phyloP scores from a whole-genome alignment of 2,329 filamentous ascomycete genomes.

The Coniella lustricola region DNA sequence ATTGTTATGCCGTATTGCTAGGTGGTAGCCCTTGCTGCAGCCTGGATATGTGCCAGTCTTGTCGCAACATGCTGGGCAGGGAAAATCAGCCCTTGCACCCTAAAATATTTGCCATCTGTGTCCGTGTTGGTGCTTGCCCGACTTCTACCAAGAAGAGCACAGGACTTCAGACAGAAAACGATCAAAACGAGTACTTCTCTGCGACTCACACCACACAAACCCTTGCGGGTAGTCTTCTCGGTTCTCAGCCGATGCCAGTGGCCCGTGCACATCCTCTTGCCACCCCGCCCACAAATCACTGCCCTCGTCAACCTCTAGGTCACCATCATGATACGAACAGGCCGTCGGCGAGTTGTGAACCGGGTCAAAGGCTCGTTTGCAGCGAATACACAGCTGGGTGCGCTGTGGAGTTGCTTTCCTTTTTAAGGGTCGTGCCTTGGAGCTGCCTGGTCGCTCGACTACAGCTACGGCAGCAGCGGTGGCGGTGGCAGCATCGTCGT shows the following conservation, averaged over 20 bases:
- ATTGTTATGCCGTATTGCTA: constrained; percentile 7
- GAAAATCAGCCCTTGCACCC: not conserved
- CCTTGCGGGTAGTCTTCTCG: constrained; percentile 4
- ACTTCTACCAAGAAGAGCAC: too few species aligned
- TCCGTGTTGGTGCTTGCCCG: not conserved
- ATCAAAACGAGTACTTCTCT: too few species aligned
- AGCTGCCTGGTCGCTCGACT: not conserved
- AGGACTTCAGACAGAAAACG: not conserved
- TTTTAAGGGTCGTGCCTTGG: not conserved
- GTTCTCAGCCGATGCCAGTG: not conserved
- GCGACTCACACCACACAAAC: constrained; percentile 8
- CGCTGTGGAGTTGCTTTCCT: constrained; percentile 4
- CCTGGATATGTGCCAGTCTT: constrained; percentile 3
- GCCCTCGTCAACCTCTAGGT: not conserved
- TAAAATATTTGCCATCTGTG: not conserved
- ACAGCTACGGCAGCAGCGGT: too few species aligned
- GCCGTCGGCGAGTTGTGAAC: constrained; percentile 6
- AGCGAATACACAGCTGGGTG: constrained; percentile 11
- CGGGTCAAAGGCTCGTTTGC: constrained; percentile 5
- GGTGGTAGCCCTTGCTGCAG: constrained; percentile 7
- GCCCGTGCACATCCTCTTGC: not conserved
- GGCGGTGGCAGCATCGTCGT: not conserved
- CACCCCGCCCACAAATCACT: constrained; percentile 1
- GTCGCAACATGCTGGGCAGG: constrained; percentile 6
- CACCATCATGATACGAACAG: constrained; percentile 9